phyloP scores from a whole-genome alignment of 1,284 basidiomycete genomes.

The Pseudozyma thailandica region DNA sequence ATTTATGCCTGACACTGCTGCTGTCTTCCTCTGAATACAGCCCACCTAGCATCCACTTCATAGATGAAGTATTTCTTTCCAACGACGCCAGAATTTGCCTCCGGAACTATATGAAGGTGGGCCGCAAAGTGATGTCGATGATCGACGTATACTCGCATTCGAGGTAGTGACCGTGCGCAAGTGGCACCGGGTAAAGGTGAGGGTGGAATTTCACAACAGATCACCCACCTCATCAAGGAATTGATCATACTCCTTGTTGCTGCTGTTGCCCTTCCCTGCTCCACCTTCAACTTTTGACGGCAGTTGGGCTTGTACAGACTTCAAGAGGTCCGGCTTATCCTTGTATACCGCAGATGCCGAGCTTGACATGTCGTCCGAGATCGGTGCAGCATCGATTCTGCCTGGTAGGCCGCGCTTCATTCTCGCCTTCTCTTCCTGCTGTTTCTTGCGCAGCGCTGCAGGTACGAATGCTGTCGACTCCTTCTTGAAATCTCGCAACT shows the following conservation, averaged over 20 bases:
- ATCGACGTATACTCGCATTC: too few species aligned
- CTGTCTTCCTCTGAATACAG: too few species aligned
- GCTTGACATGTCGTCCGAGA: conserved; percentile 19
- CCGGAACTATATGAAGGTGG: too few species aligned
- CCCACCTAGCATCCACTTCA: too few species aligned
- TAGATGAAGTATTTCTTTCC: too few species aligned
- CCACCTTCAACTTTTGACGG: conserved; percentile 5
- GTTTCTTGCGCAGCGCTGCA: conserved; percentile 55
- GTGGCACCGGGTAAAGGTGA: too few species aligned
- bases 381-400: conserved; percentile 53
- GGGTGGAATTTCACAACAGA: conserved; percentile 42
- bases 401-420: conserved; percentile 51
- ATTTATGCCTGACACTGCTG: too few species aligned
- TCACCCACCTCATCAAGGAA: conserved; percentile 48
- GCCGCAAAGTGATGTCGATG: too few species aligned
- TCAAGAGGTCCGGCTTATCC: conserved; percentile 26
- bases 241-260: conserved; percentile 35
- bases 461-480: conserved; percentile 65
- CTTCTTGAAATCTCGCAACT: conserved; percentile 64
- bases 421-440: conserved; percentile 47
- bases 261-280: not conserved
- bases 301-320: conserved; percentile 32
- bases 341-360: conserved; percentile 10
- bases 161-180: too few species aligned
- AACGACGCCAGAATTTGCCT: too few species aligned